phyloP scores from a whole-genome alignment of 192 early-diverging fungal species.

The Obelidium mucronatum region DNA sequence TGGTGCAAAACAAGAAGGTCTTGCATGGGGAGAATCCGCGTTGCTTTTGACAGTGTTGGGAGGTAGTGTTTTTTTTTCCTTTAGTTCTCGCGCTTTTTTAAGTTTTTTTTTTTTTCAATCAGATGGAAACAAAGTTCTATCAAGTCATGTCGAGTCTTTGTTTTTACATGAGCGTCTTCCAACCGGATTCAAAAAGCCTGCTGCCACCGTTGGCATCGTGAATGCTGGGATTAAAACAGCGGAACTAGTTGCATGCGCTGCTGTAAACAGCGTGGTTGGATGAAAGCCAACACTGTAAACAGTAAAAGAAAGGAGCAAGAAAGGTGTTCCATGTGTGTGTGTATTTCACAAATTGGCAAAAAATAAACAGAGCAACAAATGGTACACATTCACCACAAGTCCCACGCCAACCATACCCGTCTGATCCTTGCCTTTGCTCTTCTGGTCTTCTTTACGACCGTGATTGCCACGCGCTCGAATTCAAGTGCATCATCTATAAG shows the following conservation, averaged over 20 bases:
- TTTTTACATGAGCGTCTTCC: conserved; percentile 24
- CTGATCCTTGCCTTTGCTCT: background rate
- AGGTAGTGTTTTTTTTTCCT: conserved; percentile 12
- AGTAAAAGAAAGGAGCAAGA: too few species aligned
- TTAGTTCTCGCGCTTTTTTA: background rate
- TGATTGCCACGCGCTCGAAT: background rate
- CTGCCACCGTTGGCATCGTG: background rate
- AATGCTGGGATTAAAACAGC: background rate
- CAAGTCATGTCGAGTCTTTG: conserved; percentile 5
- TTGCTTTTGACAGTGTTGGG: conserved; percentile 10
- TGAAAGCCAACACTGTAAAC: too few species aligned
- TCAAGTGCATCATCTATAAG: background rate
- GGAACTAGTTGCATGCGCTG: background rate
- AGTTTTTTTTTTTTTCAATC: background rate
- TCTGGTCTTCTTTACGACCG: background rate
- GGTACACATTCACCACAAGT: background rate
- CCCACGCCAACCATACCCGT: background rate
- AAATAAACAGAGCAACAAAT: too few species aligned
- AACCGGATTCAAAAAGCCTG: conserved; percentile 3
- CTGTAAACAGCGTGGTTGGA: too few species aligned
- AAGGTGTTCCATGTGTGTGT: too few species aligned
- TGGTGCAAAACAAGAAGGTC: background rate
- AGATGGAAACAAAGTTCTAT: conserved; percentile 22
- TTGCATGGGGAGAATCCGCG: background rate
- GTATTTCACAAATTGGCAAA: too few species aligned